Evolutionary conservation across 2,329 filamentous ascomycete genomes (phyloP).

Genomic region (Stachybotrys chlorohalonatus): DNA sequence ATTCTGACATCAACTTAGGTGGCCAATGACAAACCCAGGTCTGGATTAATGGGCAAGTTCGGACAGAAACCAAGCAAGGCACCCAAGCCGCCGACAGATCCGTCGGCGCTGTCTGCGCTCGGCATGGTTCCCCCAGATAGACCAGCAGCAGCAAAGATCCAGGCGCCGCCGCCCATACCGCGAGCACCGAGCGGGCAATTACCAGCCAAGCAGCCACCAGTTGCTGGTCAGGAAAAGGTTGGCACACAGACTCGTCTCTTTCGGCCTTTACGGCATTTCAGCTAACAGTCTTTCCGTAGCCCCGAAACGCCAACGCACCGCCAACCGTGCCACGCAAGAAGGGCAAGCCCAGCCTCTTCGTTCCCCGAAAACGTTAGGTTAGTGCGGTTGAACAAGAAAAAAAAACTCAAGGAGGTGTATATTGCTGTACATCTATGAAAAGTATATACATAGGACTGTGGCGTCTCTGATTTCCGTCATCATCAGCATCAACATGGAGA

Average conservation of each 20-base stretch:
- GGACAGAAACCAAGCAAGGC: constrained; percentile 17
- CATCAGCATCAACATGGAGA: too few species aligned
- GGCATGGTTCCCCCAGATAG: constrained; percentile 37
- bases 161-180: constrained; percentile 3
- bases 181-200: constrained; percentile 13
- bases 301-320: constrained; percentile 12
- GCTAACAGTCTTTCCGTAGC: constrained; percentile 7
- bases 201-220: constrained; percentile 6
- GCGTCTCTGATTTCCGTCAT: background rate
- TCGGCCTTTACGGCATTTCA: background rate
- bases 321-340: constrained; percentile 24
- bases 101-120: constrained; percentile 43
- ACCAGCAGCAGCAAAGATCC: constrained; percentile 20
- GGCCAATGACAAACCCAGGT: constrained; percentile 18
- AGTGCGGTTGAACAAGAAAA: background rate
- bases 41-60: constrained; percentile 27
- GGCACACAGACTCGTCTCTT: background rate
- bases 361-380: constrained; percentile 25
- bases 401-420: background rate
- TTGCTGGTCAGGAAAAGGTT: constrained; percentile 12
- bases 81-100: constrained; percentile 30
- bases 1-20: constrained; percentile 19
- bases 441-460: too few species aligned
- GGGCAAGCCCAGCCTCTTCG: constrained; percentile 33
- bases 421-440: background rate